These are phyloP conservation scores for Pilobolus umbonatus DNA, from an alignment of 192 early-diverging fungal genomes.

Conservation along the genomic window DNA sequence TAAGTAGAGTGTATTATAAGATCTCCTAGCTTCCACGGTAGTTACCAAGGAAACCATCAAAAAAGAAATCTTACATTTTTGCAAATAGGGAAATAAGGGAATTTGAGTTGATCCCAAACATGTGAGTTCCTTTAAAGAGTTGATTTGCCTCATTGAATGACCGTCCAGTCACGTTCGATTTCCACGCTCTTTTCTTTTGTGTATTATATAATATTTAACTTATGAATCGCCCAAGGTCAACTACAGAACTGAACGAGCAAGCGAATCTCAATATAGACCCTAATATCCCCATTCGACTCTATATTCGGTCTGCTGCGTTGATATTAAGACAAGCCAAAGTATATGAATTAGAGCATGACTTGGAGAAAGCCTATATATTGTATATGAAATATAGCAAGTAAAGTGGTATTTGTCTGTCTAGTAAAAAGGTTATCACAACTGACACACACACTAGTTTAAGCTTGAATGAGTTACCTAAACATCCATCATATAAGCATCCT, in stretches of 20 bases:
- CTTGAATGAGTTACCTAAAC: constrained; percentile 52
- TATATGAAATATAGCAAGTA: constrained; percentile 64
- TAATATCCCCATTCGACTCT: constrained; percentile 38
- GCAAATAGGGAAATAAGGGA: too few species aligned
- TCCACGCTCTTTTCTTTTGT: too few species aligned
- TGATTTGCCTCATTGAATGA: too few species aligned
- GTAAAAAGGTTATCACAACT: not conserved
- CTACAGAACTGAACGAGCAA: constrained; percentile 29
- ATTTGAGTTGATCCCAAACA: too few species aligned
- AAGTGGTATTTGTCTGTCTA: not conserved
- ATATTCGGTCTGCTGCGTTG: constrained; percentile 42
- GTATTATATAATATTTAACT: too few species aligned
- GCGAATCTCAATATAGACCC: constrained; percentile 28
- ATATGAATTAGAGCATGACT: constrained; percentile 61
- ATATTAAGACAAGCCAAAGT: constrained; percentile 47
- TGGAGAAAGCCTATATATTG: constrained; percentile 63
- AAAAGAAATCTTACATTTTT: too few species aligned
- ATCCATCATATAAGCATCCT: constrained; percentile 47
- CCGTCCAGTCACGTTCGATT: too few species aligned
- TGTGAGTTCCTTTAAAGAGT: too few species aligned
- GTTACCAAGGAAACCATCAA: too few species aligned
- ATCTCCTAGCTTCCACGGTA: too few species aligned
- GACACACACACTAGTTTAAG: constrained; percentile 41
- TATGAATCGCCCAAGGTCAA: too few species aligned
- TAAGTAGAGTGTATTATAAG: too few species aligned